Evolutionary conservation across 441 rosid genomes (phyloP), one percentile per base, ranked within the genome.

Genomic region (Rhodomyrtus psidioides): DNA sequence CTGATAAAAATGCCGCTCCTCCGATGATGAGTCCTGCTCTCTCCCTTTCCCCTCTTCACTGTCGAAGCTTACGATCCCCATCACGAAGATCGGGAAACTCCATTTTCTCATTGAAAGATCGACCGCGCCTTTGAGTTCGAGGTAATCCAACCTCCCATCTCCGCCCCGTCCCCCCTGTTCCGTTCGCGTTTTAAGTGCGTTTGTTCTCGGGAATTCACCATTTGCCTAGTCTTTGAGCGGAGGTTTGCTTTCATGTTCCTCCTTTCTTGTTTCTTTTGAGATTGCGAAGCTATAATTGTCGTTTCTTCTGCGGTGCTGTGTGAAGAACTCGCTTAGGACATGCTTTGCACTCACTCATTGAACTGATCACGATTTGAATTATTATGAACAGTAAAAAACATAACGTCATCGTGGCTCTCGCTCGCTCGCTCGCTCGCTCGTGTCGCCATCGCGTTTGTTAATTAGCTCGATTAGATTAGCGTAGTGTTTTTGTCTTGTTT

Each of bases 371-470:
- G 79, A 65, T 30, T 24, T 65, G 24, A 19, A 34, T 65, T 19
- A 34, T 65, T 30, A 55, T 49, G 51, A 49, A 49, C 34, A 34
- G 34, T 34, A 34, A 34, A n/a, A 34, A 34, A 34, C 34, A 34
- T 34, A 4, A 34, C 34, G 65, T 89, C 86, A 84, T 82, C 85
- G 51, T 82, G 56, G 44, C 59, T n/a, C n/a, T n/a, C n/a, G 54
- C 49, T 85, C 88, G 85, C 75, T 84, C n/a, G n/a, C n/a, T n/a
- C 49, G 86, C 84, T 51, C 53, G 65, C 84, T 59, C 2, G 49
- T 51, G 87, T 81, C 87, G 62, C 81, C 19, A 44, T 85, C 84
- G 30, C 57, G 27, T 59, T 62, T 85, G 87, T 85, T 85, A 59
- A 60, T 59, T 58, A 59, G 60, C 82, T 82, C 62, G 81, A 83